These are phyloP conservation scores for Adansonia madagascariensis DNA, from an alignment of 441 rosid species.

Conservation along the genomic window DNA sequence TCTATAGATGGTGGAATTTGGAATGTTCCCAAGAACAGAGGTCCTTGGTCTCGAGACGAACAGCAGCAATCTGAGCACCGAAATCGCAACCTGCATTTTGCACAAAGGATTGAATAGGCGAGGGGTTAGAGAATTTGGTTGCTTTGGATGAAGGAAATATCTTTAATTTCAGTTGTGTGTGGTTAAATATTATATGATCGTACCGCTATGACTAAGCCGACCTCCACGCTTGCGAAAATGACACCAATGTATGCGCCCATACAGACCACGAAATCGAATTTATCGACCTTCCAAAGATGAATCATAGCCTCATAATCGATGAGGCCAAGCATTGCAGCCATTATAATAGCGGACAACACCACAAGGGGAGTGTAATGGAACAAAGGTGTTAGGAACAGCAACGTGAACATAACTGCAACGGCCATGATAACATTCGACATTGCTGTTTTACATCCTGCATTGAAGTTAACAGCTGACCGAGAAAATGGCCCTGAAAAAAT, in stretches of 20 bases:
- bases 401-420: constrained; percentile 76
- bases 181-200: neutral
- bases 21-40: constrained; percentile 72
- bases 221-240: constrained; percentile 76
- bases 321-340: constrained; percentile 92
- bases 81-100: constrained; percentile 69
- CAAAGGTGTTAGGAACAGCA: constrained; percentile 78
- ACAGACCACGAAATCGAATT: constrained; percentile 86
- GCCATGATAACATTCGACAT: constrained; percentile 58
- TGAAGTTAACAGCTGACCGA: constrained; percentile 90
- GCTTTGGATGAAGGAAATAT: neutral
- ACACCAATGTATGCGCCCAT: constrained; percentile 78
- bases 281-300: constrained; percentile 84
- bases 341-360: constrained; percentile 82
- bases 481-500: constrained; percentile 78
- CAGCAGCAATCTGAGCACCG: constrained; percentile 71
- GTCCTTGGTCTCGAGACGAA: constrained; percentile 88
- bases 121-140: neutral
- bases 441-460: constrained; percentile 81
- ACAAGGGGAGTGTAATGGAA: constrained; percentile 93
- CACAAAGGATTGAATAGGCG: neutral
- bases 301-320: constrained; percentile 88
- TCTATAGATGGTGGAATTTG: constrained; percentile 69
- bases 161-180: neutral
- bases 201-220: constrained; percentile 80